Conservation (phyloP, 495 filamentous ascomycete species). For the Staphylotrichum longicolle region DNA sequence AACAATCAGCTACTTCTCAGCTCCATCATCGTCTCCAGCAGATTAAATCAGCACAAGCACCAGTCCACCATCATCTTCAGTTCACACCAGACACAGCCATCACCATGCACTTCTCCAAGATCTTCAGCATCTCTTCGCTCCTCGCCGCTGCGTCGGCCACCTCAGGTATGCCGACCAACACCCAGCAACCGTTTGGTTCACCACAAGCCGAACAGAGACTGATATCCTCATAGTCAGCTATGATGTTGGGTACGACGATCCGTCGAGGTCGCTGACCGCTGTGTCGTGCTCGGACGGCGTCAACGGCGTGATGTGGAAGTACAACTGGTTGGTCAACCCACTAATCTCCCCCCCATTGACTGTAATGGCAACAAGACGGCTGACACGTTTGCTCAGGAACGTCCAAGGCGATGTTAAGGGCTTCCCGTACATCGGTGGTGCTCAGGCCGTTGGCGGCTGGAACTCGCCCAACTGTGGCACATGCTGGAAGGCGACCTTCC, state of each 20-base stretch:
- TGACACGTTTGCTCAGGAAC: constrained; percentile 10
- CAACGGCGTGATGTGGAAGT: constrained; percentile 57
- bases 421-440: constrained; percentile 64
- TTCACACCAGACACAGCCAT: constrained; percentile 8
- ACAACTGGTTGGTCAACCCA: constrained; percentile 33
- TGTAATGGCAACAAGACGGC: no score
- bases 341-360: not conserved
- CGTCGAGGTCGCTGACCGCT: constrained; percentile 41
- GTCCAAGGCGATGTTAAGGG: constrained; percentile 48
- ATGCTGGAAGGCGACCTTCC: constrained; percentile 64
- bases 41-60: not conserved
- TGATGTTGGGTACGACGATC: constrained; percentile 58
- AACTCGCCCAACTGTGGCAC: constrained; percentile 61
- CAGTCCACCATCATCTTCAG: constrained; percentile 3
- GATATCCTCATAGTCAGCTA: constrained; percentile 47
- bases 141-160: constrained; percentile 38
- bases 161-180: constrained; percentile 32
- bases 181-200: not conserved
- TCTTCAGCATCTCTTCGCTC: constrained; percentile 39
- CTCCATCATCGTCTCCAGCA: not conserved
- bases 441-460: constrained; percentile 58
- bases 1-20: not conserved
- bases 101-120: constrained; percentile 54
- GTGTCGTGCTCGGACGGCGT: constrained; percentile 58
- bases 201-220: constrained; percentile 8